phyloP scores from a whole-genome alignment of 2,329 filamentous ascomycete species.

The Leptographium galeiforme region DNA sequence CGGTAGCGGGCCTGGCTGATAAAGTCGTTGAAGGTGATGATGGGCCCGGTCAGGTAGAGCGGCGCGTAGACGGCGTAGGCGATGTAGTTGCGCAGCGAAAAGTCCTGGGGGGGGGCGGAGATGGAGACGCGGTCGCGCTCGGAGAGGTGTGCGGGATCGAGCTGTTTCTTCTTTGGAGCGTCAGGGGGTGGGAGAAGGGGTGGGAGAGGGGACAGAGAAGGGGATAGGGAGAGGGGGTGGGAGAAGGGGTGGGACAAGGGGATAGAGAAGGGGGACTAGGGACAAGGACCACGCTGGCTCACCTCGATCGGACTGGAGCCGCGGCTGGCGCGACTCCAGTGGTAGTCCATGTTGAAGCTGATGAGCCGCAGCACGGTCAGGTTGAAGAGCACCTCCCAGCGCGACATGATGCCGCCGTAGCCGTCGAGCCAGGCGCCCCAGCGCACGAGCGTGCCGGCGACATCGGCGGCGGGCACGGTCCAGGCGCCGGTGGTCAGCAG shows the following conservation, averaged over 20 bases:
- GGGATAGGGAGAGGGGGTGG: neutral
- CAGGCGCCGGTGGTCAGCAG: constrained; percentile 22
- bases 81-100: constrained; percentile 71
- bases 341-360: constrained; percentile 94
- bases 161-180: constrained; percentile 78
- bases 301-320: constrained; percentile 67
- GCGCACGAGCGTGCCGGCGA: constrained; percentile 28
- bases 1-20: constrained; percentile 71
- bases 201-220: too few relatives aligned
- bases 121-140: constrained; percentile 76
- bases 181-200: too few relatives aligned
- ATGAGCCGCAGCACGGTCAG: constrained; percentile 84
- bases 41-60: constrained; percentile 83
- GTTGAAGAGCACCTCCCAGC: constrained; percentile 98
- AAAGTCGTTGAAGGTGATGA: constrained; percentile 97
- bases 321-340: constrained; percentile 67
- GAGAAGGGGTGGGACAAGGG: neutral
- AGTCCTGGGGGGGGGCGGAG: constrained; percentile 59
- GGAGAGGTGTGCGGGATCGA: constrained; percentile 74
- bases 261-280: too few relatives aligned
- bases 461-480: constrained; percentile 8
- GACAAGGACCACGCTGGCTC: constrained; percentile 13
- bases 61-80: constrained; percentile 86
- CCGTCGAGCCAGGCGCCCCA: constrained; percentile 65
- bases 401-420: constrained; percentile 67